Conservation (phyloP, 1,284 basidiomycete genomes). For the Ustilago nuda region DNA sequence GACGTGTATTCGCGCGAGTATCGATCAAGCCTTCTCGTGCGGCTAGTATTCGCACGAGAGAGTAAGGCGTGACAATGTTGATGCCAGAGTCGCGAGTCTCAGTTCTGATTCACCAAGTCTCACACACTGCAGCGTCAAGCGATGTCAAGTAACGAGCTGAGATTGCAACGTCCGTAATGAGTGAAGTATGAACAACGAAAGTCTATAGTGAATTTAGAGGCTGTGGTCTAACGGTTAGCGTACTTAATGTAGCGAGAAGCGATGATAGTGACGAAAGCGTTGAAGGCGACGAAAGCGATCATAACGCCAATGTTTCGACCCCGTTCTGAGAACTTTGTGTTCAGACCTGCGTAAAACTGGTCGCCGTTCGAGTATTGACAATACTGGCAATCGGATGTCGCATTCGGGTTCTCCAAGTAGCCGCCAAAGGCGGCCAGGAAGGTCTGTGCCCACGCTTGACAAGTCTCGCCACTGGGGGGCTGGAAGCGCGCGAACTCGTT, state of each 20-base stretch:
- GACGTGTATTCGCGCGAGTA: too few species aligned
- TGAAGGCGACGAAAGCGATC: slow-evolving; percentile 43
- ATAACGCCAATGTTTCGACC: slow-evolving; percentile 47
- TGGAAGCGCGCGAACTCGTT: slow-evolving; percentile 76
- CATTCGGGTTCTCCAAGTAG: slow-evolving; percentile 80
- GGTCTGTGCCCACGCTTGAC: slow-evolving; percentile 71
- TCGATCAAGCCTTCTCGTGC: too few species aligned
- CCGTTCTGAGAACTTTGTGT: slow-evolving; percentile 74
- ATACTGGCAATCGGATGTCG: slow-evolving; percentile 76
- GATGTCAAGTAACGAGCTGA: too few species aligned
- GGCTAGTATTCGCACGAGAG: too few species aligned
- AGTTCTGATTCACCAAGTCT: too few species aligned
- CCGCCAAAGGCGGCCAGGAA: slow-evolving; percentile 76
- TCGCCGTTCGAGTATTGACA: slow-evolving; percentile 79
- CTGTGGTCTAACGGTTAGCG: slow-evolving; percentile 37
- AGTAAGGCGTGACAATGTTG: too few species aligned
- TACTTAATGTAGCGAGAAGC: slow-evolving; percentile 49
- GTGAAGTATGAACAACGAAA: background rate
- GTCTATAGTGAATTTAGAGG: background rate
- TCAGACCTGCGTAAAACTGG: slow-evolving; percentile 77
- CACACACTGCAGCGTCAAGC: too few species aligned
- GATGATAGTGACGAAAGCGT: slow-evolving; percentile 29
- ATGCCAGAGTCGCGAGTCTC: too few species aligned
- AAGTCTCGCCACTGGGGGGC: slow-evolving; percentile 81
- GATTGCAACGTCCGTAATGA: background rate